Base-by-base conservation (phyloP, 2,329 filamentous ascomycete genomes). In the Helminthosporium solani region DNA sequence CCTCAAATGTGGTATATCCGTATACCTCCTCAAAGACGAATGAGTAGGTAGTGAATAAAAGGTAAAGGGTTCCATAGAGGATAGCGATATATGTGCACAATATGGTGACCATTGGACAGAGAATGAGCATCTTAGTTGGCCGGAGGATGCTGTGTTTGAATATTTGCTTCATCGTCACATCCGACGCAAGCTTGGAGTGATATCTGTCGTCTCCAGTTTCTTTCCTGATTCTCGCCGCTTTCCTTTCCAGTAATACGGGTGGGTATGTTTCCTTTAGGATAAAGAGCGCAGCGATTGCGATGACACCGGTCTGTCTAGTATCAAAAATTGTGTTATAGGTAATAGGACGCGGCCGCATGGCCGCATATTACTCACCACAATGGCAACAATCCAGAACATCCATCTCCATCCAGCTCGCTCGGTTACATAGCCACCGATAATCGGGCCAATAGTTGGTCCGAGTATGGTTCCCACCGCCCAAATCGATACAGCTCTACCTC, bases 91-190 rank as follows among this genome's bases (percentile, higher is more conserved):
- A 75, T 2, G 70, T 40, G 14, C 64, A 70, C 40, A 75, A 64
- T n/a, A 70, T 49, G 35, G 76, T 71, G 14, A 78, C 71, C 35
- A 79, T 76, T 0, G 81, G 73, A 25, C 77, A 79, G 15, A 77
- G 70, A 7, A 84, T 66, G 20, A 79, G 70, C 44, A 1, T 39
- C 21, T 39, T 39, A 21, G 23, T 27, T 9, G 79, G 78, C 1
- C 84, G 67, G 15, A 73, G 52, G 49, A 78, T 66, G 20, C 69
- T 63, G 16, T 60, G 66, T 12, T 60, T 48, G 56, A 76, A 60
- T 3, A 34, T 15, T 19, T 71, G 56, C 14, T 51, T 56, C 12
- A 56, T 57, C 0, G 59, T 38, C 7, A 72, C 50, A 31, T 86
- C 75, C 6, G 81, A 75, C 2, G 61, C 8, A 54, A 53, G 46